Percentiles rank a stretch among this genome's conserved stretches.
These are phyloP conservation scores for Croton laevigatus DNA, from an alignment of 441 rosid genomes.

Conservation along the genomic window DNA sequence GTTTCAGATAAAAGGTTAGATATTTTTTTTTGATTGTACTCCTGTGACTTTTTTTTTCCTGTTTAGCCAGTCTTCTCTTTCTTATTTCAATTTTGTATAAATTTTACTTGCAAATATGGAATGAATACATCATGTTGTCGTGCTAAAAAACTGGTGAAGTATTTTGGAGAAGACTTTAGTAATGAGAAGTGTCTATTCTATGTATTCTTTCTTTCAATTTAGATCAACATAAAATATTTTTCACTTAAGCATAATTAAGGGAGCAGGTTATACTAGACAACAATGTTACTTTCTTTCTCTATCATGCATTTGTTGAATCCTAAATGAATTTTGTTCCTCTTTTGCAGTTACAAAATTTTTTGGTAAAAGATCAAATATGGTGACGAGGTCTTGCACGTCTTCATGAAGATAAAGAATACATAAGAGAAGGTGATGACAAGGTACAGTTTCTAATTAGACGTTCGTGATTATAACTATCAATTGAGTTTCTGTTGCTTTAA, in stretches of 20 bases:
- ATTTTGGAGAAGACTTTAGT: constrained; percentile 78
- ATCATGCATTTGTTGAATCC: too few species aligned
- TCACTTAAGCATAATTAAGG: constrained; percentile 43
- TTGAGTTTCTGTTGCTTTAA: too few species aligned
- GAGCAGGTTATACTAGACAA: constrained; percentile 51
- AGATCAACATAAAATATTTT: constrained; percentile 7
- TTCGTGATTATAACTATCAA: constrained; percentile 8
- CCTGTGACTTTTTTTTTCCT: background rate
- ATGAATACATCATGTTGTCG: constrained; percentile 84
- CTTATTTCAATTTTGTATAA: constrained; percentile 7
- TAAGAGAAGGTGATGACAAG: constrained; percentile 61
- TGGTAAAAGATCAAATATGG: constrained; percentile 61
- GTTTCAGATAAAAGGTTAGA: too few species aligned
- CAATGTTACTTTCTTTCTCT: constrained; percentile 1
- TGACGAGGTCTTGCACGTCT: constrained; percentile 89
- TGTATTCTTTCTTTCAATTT: constrained; percentile 21
- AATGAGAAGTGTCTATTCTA: constrained; percentile 62
- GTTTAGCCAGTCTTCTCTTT: constrained; percentile 6
- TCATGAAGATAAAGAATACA: constrained; percentile 70
- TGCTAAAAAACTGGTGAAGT: constrained; percentile 72
- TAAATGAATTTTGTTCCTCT: constrained; percentile 20
- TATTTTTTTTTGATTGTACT: too few species aligned
- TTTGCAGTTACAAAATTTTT: constrained; percentile 52
- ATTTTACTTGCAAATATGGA: constrained; percentile 58
- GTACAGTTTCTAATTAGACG: constrained; percentile 24